A percentile compares a stretch with the other conserved stretches of the same genome.
Conservation (phyloP, 495 filamentous ascomycete species). For the Talaromyces borbonicus region DNA sequence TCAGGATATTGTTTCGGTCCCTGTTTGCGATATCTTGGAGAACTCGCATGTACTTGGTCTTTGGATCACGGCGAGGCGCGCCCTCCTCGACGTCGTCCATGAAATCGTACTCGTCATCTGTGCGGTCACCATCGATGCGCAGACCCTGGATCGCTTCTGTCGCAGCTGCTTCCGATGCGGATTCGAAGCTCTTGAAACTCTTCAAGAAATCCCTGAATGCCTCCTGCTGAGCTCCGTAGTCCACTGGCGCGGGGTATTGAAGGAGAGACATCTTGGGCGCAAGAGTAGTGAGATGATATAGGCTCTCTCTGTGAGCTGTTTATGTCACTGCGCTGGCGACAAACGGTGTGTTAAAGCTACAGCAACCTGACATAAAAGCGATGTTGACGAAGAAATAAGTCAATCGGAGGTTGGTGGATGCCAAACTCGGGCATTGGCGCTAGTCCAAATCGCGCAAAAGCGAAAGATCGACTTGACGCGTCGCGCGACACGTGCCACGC, state of each 20-base stretch:
- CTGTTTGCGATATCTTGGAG: slow-evolving; percentile 83
- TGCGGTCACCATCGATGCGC: slow-evolving; percentile 75
- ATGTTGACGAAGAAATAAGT: slow-evolving; percentile 5
- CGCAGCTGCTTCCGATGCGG: slow-evolving; percentile 56
- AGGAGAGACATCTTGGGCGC: slow-evolving; percentile 66
- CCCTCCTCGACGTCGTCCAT: slow-evolving; percentile 66
- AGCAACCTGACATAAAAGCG: neutral
- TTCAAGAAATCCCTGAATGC: slow-evolving; percentile 83
- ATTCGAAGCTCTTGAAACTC: slow-evolving; percentile 75
- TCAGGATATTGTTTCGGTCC: slow-evolving; percentile 57
- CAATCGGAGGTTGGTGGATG: slow-evolving; percentile 6
- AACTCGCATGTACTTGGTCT: slow-evolving; percentile 83
- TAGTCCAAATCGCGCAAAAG: slow-evolving; percentile 4
- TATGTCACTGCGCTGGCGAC: neutral
- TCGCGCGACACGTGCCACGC: slow-evolving; percentile 8
- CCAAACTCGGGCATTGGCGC: slow-evolving; percentile 4
- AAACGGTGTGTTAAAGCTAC: neutral
- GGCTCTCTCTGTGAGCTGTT: neutral
- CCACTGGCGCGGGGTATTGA: slow-evolving; percentile 60
- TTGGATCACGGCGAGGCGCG: slow-evolving; percentile 43
- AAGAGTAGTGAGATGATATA: slow-evolving; percentile 3
- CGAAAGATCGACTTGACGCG: slow-evolving; percentile 7
- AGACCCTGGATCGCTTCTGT: slow-evolving; percentile 70
- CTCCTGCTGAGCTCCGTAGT: slow-evolving; percentile 78
- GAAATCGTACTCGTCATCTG: slow-evolving; percentile 92